A percentile compares a stretch with the other conserved stretches of the same genome.
Conservation (phyloP, 2,329 filamentous ascomycete genomes). For the Colletotrichum magnum region DNA sequence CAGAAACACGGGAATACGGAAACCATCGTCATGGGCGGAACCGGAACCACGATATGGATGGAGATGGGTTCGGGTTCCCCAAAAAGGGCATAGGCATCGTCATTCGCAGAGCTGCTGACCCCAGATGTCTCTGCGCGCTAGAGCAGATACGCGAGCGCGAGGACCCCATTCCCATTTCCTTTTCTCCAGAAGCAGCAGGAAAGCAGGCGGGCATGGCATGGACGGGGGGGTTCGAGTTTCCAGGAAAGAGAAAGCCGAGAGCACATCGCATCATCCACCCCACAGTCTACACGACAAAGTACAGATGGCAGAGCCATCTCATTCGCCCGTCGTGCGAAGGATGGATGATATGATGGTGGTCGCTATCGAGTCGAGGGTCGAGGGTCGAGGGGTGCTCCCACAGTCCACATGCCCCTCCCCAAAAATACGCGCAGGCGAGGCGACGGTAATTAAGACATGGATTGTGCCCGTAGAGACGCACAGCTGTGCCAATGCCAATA, state of each 20-base stretch:
- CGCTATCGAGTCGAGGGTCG: slow-evolving; percentile 13
- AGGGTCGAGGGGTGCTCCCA: slow-evolving; percentile 2
- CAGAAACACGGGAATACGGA: slow-evolving; percentile 36
- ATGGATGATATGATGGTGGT: slow-evolving; percentile 19
- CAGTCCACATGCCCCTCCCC: slow-evolving; percentile 23
- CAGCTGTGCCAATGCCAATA: slow-evolving; percentile 13
- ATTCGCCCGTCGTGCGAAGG: slow-evolving; percentile 30
- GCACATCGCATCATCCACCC: slow-evolving; percentile 35
- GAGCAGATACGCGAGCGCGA: slow-evolving; percentile 35
- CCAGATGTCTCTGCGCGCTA: slow-evolving; percentile 22
- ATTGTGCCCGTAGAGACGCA: not conserved
- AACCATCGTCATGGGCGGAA: slow-evolving; percentile 6
- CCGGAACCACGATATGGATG: slow-evolving; percentile 25
- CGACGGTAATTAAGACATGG: slow-evolving; percentile 11
- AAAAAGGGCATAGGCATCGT: slow-evolving; percentile 30
- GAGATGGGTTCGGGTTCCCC: slow-evolving; percentile 29
- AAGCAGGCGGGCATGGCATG: slow-evolving; percentile 17
- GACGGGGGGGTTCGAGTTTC: slow-evolving; percentile 11
- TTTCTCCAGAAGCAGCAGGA: slow-evolving; percentile 23
- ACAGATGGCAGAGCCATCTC: not conserved
- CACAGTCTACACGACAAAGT: slow-evolving; percentile 16
- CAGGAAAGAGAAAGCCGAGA: slow-evolving; percentile 25
- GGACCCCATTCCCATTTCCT: slow-evolving; percentile 27
- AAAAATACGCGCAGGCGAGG: slow-evolving; percentile 22
- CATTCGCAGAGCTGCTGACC: slow-evolving; percentile 22